Evolutionary conservation across 495 filamentous ascomycete genomes (phyloP).

Genomic region (Daldinia vernicosa): DNA sequence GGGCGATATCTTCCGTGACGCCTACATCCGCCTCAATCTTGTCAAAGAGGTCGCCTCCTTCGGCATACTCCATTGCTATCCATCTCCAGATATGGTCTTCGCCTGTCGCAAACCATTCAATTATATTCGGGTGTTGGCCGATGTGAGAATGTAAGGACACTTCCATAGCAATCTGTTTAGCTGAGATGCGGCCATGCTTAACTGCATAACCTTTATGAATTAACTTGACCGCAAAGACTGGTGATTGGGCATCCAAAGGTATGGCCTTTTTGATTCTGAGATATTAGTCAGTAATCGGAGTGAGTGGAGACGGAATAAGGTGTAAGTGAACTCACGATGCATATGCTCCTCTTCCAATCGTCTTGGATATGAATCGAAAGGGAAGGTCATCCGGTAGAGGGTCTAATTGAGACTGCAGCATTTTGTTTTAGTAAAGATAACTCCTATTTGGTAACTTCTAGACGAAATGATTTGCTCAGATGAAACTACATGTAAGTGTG

Average conservation of each 20-base stretch:
- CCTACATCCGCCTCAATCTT: constrained; percentile 98
- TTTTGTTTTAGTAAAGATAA: constrained; percentile 41
- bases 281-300: constrained; percentile 32
- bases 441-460: neutral
- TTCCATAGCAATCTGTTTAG: constrained; percentile 89
- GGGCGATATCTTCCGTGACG: constrained; percentile 89
- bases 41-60: constrained; percentile 97
- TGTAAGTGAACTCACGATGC: constrained; percentile 74
- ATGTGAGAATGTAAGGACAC: constrained; percentile 87
- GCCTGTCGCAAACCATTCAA: constrained; percentile 86
- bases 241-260: constrained; percentile 70
- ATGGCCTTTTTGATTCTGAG: constrained; percentile 93
- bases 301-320: constrained; percentile 11
- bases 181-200: constrained; percentile 84
- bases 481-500: constrained; percentile 3
- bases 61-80: constrained; percentile 98
- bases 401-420: constrained; percentile 83
- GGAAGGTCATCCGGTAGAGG: constrained; percentile 87
- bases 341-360: constrained; percentile 95
- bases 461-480: constrained; percentile 28
- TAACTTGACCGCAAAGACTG: constrained; percentile 96
- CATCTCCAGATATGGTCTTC: constrained; percentile 93
- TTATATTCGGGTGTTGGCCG: constrained; percentile 89
- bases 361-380: constrained; percentile 94
- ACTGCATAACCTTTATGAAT: constrained; percentile 96